Conservation (phyloP, 345 rosid species). For the Acer campestre region DNA sequence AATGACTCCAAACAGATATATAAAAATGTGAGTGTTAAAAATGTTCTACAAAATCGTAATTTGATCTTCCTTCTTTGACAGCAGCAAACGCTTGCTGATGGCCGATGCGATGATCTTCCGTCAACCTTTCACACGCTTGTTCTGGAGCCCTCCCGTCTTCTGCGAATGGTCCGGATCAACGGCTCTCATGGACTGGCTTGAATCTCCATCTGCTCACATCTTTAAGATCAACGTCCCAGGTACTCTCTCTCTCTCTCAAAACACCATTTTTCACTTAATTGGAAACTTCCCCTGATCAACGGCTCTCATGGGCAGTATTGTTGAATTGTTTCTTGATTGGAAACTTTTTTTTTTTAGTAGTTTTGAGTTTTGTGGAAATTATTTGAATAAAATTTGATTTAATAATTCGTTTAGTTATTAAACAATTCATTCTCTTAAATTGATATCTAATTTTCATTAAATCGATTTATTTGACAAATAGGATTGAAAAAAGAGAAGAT, state of each 20-base stretch:
- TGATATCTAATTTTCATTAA: no score
- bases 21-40: neutral
- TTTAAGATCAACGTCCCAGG: constrained; percentile 90
- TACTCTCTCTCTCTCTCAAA: constrained; percentile 7
- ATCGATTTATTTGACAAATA: constrained; percentile 1
- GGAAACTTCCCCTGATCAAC: no score
- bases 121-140: constrained; percentile 45
- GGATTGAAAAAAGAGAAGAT: constrained; percentile 68
- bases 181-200: constrained; percentile 84
- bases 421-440: no score
- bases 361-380: no score
- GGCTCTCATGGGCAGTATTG: no score
- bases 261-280: neutral
- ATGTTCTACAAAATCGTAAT: no score
- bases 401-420: no score
- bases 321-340: no score
- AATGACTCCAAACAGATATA: neutral
- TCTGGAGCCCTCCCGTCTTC: constrained; percentile 42
- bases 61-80: no score
- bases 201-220: constrained; percentile 64
- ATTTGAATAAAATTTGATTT: no score
- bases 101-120: constrained; percentile 29
- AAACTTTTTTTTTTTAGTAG: no score
- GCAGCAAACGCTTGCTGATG: constrained; percentile 41
- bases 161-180: constrained; percentile 55